A percentile compares a stretch with the other conserved stretches of the same genome.
These are phyloP conservation scores for Pisolithus tinctorius DNA, from an alignment of 768 basidiomycete genomes.

Conservation along the genomic window DNA sequence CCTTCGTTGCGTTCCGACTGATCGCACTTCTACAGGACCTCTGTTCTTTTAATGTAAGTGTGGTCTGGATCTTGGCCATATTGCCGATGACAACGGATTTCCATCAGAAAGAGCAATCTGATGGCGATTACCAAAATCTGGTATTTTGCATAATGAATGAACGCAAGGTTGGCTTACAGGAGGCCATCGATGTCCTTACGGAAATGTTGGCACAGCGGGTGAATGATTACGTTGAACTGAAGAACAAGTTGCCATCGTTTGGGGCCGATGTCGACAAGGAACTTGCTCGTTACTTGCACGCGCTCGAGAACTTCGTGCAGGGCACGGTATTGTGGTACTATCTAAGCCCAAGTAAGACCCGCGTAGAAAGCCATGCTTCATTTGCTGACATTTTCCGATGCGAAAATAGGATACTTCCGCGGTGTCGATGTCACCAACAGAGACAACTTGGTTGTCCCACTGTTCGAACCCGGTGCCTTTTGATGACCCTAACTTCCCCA, in stretches of 20 bases:
- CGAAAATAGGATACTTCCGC: constrained; percentile 25
- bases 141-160: constrained; percentile 36
- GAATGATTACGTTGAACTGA: constrained; percentile 26
- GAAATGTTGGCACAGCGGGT: constrained; percentile 31
- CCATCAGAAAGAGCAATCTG: constrained; percentile 32
- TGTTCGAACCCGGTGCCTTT: constrained; percentile 23
- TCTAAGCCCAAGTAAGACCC: constrained; percentile 30
- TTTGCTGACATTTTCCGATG: constrained; percentile 7
- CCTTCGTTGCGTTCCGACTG: constrained; percentile 4
- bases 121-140: constrained; percentile 35
- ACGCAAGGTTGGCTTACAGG: constrained; percentile 25
- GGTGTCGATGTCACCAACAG: constrained; percentile 27
- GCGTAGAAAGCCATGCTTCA: background rate
- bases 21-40: constrained; percentile 18
- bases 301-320: constrained; percentile 33
- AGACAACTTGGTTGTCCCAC: constrained; percentile 20
- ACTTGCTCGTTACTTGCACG: constrained; percentile 26
- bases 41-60: constrained; percentile 24
- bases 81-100: constrained; percentile 3
- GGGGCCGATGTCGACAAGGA: constrained; percentile 29
- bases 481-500: constrained; percentile 4
- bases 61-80: constrained; percentile 4
- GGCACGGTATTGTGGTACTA: constrained; percentile 36
- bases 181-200: constrained; percentile 30
- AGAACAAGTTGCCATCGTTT: constrained; percentile 29